These are phyloP conservation scores for Jimgerdemannia lactiflua DNA, from an alignment of 192 early-diverging fungal species.

Conservation along the genomic window DNA sequence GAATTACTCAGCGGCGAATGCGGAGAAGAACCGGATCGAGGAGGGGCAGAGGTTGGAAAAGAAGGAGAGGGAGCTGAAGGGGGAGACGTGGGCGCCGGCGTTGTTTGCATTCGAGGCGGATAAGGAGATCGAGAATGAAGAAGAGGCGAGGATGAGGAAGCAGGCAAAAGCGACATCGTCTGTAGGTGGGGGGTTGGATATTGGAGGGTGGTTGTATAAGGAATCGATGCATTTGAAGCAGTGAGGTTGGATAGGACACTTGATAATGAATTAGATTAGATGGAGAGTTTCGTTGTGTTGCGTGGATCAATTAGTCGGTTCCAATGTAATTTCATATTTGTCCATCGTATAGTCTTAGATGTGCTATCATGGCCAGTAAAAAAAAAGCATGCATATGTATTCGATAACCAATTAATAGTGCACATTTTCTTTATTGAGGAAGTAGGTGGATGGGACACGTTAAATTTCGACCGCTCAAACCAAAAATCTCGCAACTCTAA, in stretches of 20 bases:
- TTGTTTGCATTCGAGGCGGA: conserved; percentile 28
- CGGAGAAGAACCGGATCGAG: conserved; percentile 66
- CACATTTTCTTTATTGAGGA: not conserved
- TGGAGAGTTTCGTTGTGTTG: no score
- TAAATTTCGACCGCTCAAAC: no score
- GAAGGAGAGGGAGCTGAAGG: conserved; percentile 53
- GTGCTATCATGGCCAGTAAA: no score
- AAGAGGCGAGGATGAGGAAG: not conserved
- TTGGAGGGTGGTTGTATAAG: not conserved
- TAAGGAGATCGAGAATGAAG: not conserved
- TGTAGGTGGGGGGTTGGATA: not conserved
- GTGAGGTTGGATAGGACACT: not conserved
- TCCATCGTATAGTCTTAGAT: no score
- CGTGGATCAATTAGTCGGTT: no score
- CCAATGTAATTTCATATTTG: no score
- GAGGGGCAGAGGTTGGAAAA: conserved; percentile 62
- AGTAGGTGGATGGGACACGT: no score
- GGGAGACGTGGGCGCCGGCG: conserved; percentile 32
- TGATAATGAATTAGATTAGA: not conserved
- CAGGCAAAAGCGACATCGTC: not conserved
- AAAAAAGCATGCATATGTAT: not conserved
- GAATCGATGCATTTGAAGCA: not conserved
- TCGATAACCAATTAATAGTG: not conserved
- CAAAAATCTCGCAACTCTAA: no score
- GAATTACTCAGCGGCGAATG: conserved; percentile 63